Evolutionary conservation across 2,329 filamentous ascomycete species (phyloP).

Genomic region (Penicillium sp.): DNA sequence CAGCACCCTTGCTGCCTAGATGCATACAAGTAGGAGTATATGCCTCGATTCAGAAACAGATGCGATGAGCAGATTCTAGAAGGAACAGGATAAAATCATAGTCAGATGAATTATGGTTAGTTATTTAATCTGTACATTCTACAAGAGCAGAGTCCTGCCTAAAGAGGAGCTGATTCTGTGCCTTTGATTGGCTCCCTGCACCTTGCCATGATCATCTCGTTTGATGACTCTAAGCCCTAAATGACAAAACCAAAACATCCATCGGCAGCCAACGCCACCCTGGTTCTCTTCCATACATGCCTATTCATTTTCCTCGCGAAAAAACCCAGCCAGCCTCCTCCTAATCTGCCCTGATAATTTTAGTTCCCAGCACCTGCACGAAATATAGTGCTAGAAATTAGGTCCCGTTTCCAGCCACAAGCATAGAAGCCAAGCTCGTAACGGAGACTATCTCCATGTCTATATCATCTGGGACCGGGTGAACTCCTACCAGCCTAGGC

Average conservation of each 20-base stretch:
- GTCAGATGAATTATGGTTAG: neutral
- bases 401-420: neutral
- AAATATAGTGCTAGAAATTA: too few species aligned
- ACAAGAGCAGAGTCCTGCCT: slow-evolving; percentile 2
- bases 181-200: slow-evolving; percentile 13
- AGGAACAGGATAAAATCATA: neutral
- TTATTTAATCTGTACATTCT: neutral
- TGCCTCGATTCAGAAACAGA: neutral
- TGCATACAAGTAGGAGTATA: neutral
- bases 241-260: slow-evolving; percentile 2
- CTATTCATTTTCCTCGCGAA: neutral
- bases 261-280: neutral
- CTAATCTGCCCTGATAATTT: neutral
- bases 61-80: neutral
- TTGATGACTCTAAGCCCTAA: slow-evolving; percentile 11
- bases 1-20: neutral
- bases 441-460: neutral
- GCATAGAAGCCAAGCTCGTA: neutral
- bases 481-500: slow-evolving; percentile 15
- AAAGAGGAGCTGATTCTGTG: slow-evolving; percentile 1
- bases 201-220: slow-evolving; percentile 13
- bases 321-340: neutral
- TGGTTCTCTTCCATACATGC: neutral
- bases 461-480: slow-evolving; percentile 12
- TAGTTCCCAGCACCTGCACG: too few species aligned